These are phyloP conservation scores for Termitomyces sp. DNA, from an alignment of 768 basidiomycete genomes.

Conservation along the genomic window DNA sequence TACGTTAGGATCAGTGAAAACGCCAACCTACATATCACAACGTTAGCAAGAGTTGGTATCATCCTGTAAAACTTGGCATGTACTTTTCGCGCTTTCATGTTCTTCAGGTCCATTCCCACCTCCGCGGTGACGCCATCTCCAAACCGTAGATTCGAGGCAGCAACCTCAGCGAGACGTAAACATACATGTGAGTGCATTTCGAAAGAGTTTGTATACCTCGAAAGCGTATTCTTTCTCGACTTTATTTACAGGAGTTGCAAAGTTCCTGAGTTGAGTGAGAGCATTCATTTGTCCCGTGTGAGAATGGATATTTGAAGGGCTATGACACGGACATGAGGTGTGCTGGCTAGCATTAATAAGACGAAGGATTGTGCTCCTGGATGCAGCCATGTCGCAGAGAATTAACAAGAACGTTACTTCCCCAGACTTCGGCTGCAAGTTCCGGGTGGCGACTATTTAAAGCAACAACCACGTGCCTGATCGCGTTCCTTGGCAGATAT, in stretches of 20 bases:
- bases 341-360: slow-evolving; percentile 76
- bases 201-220: slow-evolving; percentile 43
- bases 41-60: background rate
- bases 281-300: slow-evolving; percentile 40
- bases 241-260: slow-evolving; percentile 71
- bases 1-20: slow-evolving; percentile 89
- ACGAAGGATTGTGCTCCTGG: slow-evolving; percentile 60
- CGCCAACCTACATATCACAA: slow-evolving; percentile 74
- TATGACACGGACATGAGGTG: slow-evolving; percentile 76
- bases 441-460: background rate
- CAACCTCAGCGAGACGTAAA: slow-evolving; percentile 43
- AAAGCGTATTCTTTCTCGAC: slow-evolving; percentile 89
- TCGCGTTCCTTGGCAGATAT: slow-evolving; percentile 4
- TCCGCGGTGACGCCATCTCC: slow-evolving; percentile 88
- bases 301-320: slow-evolving; percentile 41
- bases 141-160: slow-evolving; percentile 84
- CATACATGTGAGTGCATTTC: background rate
- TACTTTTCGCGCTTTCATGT: slow-evolving; percentile 87
- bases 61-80: background rate
- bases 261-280: slow-evolving; percentile 59
- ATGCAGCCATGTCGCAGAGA: slow-evolving; percentile 37
- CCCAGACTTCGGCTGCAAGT: background rate
- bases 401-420: slow-evolving; percentile 1
- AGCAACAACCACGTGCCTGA: slow-evolving; percentile 7
- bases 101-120: slow-evolving; percentile 92